Evolutionary conservation across 345 rosid genomes (phyloP).

Genomic region (Raphanus sativus): DNA sequence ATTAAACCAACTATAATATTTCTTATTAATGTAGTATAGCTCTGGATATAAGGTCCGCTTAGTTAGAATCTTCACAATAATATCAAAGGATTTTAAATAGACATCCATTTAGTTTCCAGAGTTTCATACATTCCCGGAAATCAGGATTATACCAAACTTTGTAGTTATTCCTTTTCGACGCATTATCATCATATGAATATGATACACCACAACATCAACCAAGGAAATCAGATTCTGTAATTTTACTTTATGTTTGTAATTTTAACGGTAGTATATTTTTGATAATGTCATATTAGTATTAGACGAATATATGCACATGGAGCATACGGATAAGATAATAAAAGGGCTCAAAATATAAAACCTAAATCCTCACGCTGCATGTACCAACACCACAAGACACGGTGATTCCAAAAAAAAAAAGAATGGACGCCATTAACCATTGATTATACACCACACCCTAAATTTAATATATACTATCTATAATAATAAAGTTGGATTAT

Average conservation of each 20-base stretch:
- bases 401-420: conserved; percentile 7
- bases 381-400: conserved; percentile 21
- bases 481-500: too few species aligned
- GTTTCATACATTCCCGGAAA: not conserved
- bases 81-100: not conserved
- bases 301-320: conserved; percentile 29
- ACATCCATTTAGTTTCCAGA: not conserved
- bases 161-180: not conserved
- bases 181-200: not conserved
- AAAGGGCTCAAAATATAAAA: not conserved
- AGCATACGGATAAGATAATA: not conserved
- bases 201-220: conserved; percentile 9
- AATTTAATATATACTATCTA: not conserved
- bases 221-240: conserved; percentile 24
- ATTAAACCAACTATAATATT: not conserved
- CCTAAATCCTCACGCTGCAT: conserved; percentile 16
- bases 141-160: not conserved
- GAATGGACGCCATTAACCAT: conserved; percentile 32
- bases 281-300: not conserved
- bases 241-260: not conserved
- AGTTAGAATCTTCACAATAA: not conserved
- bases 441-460: conserved; percentile 26
- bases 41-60: not conserved
- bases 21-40: not conserved
- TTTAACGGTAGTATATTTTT: conserved; percentile 1